Evolutionary conservation across 306 rosid species (phyloP).

Genomic region (Boehmeria nivea): DNA sequence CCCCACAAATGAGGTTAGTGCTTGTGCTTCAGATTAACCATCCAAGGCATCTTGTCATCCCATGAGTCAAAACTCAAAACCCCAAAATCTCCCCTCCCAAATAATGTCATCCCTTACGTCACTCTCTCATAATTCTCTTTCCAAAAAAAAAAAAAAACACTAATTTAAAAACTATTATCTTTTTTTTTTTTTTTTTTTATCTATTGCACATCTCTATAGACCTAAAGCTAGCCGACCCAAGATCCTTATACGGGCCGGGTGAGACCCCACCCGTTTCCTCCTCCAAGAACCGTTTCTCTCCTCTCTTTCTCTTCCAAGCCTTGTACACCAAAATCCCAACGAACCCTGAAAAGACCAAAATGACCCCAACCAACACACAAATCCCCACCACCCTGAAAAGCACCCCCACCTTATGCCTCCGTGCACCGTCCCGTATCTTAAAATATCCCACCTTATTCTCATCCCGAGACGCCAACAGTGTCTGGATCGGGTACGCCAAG

Average conservation of each 20-base stretch:
- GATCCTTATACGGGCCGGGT: slow-evolving; percentile 87
- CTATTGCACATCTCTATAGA: slow-evolving; percentile 50
- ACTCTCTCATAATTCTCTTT: slow-evolving; percentile 7
- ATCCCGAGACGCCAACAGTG: slow-evolving; percentile 47
- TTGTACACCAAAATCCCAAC: slow-evolving; percentile 29
- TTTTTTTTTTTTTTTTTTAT: neutral
- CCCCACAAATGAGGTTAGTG: neutral
- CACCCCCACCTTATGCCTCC: slow-evolving; percentile 17
- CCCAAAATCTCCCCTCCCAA: no score
- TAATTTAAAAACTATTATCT: neutral
- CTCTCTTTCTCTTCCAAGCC: slow-evolving; percentile 23
- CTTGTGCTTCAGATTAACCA: no score
- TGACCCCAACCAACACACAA: slow-evolving; percentile 11
- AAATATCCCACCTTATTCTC: slow-evolving; percentile 65
- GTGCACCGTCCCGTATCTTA: slow-evolving; percentile 46
- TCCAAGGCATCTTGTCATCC: slow-evolving; percentile 1
- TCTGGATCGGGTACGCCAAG: slow-evolving; percentile 59
- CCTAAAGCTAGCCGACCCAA: slow-evolving; percentile 64
- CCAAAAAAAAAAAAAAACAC: neutral
- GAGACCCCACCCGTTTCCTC: slow-evolving; percentile 40
- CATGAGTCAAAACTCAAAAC: slow-evolving; percentile 10
- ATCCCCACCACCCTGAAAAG: slow-evolving; percentile 8
- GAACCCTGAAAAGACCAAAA: slow-evolving; percentile 20
- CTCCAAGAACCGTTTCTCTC: slow-evolving; percentile 19
- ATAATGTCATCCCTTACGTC: slow-evolving; percentile 78